Conservation (phyloP, 192 early-diverging fungal genomes). For the Phlyctochytrium planicorne region DNA sequence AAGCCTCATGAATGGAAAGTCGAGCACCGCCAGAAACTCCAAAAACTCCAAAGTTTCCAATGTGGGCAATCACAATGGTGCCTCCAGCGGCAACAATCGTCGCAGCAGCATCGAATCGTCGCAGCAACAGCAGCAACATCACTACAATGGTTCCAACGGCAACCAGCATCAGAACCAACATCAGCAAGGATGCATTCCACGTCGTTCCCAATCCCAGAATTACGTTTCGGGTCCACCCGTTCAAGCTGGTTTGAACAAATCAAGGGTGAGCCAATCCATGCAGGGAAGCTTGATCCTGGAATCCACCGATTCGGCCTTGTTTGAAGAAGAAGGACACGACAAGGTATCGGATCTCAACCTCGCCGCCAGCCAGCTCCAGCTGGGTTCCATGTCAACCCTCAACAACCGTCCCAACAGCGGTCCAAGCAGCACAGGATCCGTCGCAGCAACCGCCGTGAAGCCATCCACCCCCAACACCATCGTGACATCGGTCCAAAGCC, state of each 20-base stretch:
- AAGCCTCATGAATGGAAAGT: background rate
- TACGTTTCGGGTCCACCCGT: background rate
- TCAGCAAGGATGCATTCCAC: slow-evolving; percentile 1
- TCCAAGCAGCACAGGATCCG: background rate
- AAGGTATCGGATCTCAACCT: slow-evolving; percentile 7
- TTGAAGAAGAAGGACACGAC: slow-evolving; percentile 11
- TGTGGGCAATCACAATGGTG: background rate
- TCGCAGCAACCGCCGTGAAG: background rate
- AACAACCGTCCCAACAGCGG: background rate
- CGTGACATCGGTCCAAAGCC: too few species aligned
- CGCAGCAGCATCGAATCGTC: background rate
- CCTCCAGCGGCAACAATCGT: background rate
- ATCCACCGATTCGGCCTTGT: background rate
- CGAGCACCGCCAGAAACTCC: background rate
- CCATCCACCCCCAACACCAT: too few species aligned
- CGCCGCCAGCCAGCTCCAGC: slow-evolving; percentile 4
- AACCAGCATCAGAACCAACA: slow-evolving; percentile 7
- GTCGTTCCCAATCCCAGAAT: slow-evolving; percentile 13
- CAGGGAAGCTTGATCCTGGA: background rate
- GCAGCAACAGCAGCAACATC: background rate
- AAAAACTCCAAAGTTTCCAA: background rate
- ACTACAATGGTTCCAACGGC: background rate
- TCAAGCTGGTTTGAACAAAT: background rate
- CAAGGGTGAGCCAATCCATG: background rate
- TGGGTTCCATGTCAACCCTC: slow-evolving; percentile 6